These are phyloP conservation scores for Dictyostelium purpureum DNA, from an alignment of 78 protist species.

Conservation along the genomic window DNA sequence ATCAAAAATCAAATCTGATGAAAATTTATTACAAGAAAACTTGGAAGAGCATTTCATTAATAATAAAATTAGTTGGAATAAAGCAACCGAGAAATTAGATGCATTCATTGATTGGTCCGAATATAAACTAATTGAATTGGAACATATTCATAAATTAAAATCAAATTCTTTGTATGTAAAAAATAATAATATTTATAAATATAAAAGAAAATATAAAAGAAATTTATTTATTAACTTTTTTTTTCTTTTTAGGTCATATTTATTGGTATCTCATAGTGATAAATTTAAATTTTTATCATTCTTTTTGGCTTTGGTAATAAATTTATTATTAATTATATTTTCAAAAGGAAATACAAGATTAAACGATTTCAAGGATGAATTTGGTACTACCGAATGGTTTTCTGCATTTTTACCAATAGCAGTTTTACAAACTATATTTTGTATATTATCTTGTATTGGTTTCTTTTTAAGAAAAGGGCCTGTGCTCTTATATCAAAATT, in stretches of 20 bases:
- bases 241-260: constrained; percentile 8
- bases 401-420: constrained; percentile 20
- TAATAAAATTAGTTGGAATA: constrained; percentile 71
- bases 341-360: not conserved
- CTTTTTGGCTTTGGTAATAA: constrained; percentile 45
- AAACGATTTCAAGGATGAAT: not conserved
- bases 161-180: not conserved
- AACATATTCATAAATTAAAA: constrained; percentile 44
- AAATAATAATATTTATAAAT: not conserved
- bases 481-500: constrained; percentile 23
- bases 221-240: not conserved
- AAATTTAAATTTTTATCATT: constrained; percentile 46
- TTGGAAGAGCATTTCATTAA: constrained; percentile 49
- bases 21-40: constrained; percentile 60
- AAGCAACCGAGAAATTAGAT: constrained; percentile 68
- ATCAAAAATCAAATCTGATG: constrained; percentile 63
- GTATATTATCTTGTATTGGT: constrained; percentile 29
- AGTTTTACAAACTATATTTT: constrained; percentile 31
- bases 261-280: constrained; percentile 3
- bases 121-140: constrained; percentile 63
- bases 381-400: not conserved
- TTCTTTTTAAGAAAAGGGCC: constrained; percentile 35
- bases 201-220: not conserved
- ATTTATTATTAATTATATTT: constrained; percentile 41
- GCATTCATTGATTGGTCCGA: constrained; percentile 77